phyloP scores from a whole-genome alignment of 768 basidiomycete species.

The Termitomyces titanicus region DNA sequence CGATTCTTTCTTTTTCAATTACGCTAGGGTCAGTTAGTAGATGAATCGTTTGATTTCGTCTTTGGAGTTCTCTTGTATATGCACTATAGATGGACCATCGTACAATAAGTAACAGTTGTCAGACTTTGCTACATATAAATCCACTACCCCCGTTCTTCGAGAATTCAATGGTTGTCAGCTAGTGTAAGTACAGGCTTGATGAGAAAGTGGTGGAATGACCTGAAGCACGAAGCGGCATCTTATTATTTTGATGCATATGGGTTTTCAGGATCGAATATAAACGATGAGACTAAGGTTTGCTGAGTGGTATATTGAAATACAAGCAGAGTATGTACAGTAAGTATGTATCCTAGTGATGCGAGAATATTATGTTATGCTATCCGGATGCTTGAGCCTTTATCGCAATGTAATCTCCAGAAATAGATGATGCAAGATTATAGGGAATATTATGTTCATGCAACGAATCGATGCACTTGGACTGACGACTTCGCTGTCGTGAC shows the following conservation, averaged over 20 bases:
- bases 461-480: slow-evolving; percentile 21
- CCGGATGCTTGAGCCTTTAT: neutral
- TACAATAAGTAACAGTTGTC: too few species aligned
- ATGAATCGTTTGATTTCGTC: neutral
- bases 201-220: too few species aligned
- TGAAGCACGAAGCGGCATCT: too few species aligned
- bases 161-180: too few species aligned
- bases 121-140: neutral
- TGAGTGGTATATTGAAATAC: neutral
- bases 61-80: neutral
- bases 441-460: slow-evolving; percentile 11
- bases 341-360: too few species aligned
- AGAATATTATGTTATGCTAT: neutral
- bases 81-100: neutral
- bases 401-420: neutral
- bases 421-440: neutral
- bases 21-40: neutral
- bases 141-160: too few species aligned
- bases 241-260: too few species aligned
- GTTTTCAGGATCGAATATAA: neutral
- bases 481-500: slow-evolving; percentile 23
- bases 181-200: too few species aligned
- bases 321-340: neutral
- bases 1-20: neutral
- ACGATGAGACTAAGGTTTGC: neutral